phyloP scores from a whole-genome alignment of 179 eudicot species.

The Beta corolliflora region DNA sequence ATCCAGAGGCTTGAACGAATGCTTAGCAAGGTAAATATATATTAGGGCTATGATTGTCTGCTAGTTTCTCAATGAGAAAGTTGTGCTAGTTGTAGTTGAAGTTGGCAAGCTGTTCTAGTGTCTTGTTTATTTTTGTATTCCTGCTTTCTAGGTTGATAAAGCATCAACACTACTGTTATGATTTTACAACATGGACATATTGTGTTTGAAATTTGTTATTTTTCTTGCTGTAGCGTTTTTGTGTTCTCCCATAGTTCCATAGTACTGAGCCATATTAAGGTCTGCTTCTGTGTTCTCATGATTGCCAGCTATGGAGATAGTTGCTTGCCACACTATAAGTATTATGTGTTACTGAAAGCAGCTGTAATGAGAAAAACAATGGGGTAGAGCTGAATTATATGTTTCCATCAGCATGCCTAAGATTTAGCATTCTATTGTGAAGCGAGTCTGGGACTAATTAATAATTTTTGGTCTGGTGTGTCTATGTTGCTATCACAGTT shows the following conservation, averaged over 20 bases:
- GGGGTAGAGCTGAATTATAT: background rate
- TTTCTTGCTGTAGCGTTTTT: background rate
- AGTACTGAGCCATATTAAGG: background rate
- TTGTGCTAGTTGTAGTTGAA: background rate
- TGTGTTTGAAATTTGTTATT: too few relatives aligned
- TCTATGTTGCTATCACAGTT: background rate
- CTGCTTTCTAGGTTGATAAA: background rate
- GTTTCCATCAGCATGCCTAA: background rate
- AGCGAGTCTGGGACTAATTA: background rate
- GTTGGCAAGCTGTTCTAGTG: background rate
- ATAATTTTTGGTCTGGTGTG: background rate
- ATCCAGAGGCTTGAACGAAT: conserved; percentile 83
- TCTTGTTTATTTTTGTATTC: background rate
- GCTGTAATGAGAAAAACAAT: background rate
- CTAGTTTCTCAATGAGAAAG: background rate
- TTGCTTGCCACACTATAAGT: background rate
- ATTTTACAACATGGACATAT: too few relatives aligned
- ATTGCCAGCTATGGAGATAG: background rate
- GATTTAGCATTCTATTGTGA: background rate
- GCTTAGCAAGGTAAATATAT: conserved; percentile 67
- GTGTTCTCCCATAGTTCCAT: background rate
- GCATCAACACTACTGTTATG: background rate
- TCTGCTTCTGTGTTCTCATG: background rate
- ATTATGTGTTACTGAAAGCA: background rate
- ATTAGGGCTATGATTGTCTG: background rate